Evolutionary conservation across 1,284 basidiomycete species (phyloP).

Genomic region (Puccinia polysora): DNA sequence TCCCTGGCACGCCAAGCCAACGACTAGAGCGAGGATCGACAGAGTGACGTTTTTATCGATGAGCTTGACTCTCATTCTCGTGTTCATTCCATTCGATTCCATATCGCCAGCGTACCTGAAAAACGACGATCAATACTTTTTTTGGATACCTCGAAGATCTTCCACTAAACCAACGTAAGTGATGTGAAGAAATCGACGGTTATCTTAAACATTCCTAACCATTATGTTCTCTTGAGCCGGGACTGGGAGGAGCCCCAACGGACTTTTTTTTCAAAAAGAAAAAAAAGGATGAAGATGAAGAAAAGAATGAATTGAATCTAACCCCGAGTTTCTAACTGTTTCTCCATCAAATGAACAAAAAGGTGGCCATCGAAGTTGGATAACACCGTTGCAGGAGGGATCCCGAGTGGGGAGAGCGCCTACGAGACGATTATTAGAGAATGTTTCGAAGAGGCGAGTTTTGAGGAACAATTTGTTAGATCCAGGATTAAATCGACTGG

Average conservation of each 20-base stretch:
- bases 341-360: neutral
- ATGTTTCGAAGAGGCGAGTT: slow-evolving; percentile 83
- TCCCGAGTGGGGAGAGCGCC: slow-evolving; percentile 65
- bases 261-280: neutral
- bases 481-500: slow-evolving; percentile 61
- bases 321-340: neutral
- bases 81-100: neutral
- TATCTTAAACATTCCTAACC: no score
- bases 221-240: no score
- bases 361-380: slow-evolving; percentile 31
- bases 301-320: neutral
- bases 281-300: neutral
- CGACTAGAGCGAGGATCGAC: neutral
- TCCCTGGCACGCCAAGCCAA: no score
- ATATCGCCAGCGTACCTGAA: slow-evolving; percentile 51
- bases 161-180: slow-evolving; percentile 78
- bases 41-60: neutral
- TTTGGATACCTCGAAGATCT: slow-evolving; percentile 85
- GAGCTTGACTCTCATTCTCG: neutral
- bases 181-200: no score
- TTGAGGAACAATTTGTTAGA: slow-evolving; percentile 63
- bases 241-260: no score
- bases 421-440: slow-evolving; percentile 82
- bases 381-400: slow-evolving; percentile 58
- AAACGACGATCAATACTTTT: slow-evolving; percentile 50